A percentile compares a stretch with the other conserved stretches of the same genome.
Evolutionary conservation across 106 monocot species (phyloP).

Genomic region (Dendrobium nobile): DNA sequence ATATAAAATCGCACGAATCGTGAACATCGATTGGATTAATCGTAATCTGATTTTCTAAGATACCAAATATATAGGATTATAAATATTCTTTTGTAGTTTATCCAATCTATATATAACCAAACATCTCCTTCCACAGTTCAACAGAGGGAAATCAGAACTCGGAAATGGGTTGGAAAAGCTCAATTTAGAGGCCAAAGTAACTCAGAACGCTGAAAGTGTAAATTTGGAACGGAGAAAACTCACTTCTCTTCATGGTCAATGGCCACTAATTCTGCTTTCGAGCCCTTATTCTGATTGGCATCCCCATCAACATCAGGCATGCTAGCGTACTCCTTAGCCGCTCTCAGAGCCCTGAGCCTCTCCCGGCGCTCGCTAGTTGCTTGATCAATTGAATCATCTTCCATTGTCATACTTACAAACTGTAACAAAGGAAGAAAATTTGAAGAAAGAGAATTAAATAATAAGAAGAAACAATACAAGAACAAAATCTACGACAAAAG

Average conservation of each 20-base stretch:
- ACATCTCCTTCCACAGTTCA: background rate
- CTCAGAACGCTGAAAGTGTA: background rate
- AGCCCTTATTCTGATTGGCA: background rate
- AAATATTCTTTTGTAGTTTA: background rate
- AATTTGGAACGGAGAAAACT: background rate
- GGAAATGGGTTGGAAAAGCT: background rate
- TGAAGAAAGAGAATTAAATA: background rate
- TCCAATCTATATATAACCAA: background rate
- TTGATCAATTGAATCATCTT: conserved; percentile 45
- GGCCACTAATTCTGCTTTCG: background rate
- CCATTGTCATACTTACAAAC: conserved; percentile 9
- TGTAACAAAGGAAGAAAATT: background rate
- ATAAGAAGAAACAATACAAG: background rate
- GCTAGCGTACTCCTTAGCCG: conserved; percentile 41
- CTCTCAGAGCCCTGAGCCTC: conserved; percentile 51
- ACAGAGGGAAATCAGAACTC: too few species aligned
- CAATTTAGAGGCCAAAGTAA: background rate
- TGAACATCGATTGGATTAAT: background rate
- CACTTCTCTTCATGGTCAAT: background rate
- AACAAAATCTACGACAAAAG: background rate
- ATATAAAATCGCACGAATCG: background rate
- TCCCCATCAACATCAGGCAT: conserved; percentile 25
- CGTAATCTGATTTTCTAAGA: background rate
- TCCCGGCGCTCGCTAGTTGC: conserved; percentile 41
- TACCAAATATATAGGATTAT: background rate